These are phyloP conservation scores for Sporothrix inflata DNA, from an alignment of 2,329 filamentous ascomycete genomes.

Conservation along the genomic window DNA sequence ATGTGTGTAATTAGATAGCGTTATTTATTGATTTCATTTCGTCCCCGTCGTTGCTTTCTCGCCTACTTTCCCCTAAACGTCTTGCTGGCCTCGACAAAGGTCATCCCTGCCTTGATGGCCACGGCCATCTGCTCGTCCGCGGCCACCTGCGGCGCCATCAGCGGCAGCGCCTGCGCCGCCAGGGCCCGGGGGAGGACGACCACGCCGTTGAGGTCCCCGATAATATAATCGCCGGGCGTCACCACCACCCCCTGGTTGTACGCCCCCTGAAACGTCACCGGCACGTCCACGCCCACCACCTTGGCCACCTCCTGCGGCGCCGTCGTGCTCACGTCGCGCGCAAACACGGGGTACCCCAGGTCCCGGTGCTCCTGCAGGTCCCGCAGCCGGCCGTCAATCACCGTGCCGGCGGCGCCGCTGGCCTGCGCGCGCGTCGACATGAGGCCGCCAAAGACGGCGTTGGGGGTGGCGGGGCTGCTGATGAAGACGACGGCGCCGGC, in stretches of 20 bases:
- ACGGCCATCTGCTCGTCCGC: conserved; percentile 49
- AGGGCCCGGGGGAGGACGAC: conserved; percentile 47
- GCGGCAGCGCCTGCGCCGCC: conserved; percentile 45
- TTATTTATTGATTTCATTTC: background rate
- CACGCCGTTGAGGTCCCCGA: conserved; percentile 52
- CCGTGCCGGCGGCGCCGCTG: conserved; percentile 50
- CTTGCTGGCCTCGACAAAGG: conserved; percentile 49
- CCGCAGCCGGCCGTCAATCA: conserved; percentile 57
- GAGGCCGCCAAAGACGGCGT: conserved; percentile 58
- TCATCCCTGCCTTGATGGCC: conserved; percentile 48
- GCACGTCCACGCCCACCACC: conserved; percentile 48
- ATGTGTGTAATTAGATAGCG: background rate
- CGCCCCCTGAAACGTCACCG: conserved; percentile 45
- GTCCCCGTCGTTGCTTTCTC: background rate
- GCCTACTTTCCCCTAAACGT: conserved; percentile 39
- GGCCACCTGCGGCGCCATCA: conserved; percentile 48
- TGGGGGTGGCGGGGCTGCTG: conserved; percentile 51
- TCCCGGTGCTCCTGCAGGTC: conserved; percentile 58
- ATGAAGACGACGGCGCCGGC: conserved; percentile 54
- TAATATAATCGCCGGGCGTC: conserved; percentile 49
- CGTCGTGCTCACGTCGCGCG: conserved; percentile 50
- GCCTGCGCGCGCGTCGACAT: conserved; percentile 54
- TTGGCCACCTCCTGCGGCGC: conserved; percentile 49
- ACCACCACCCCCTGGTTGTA: conserved; percentile 46
- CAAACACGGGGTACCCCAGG: conserved; percentile 52